Evolutionary conservation across 1,284 basidiomycete genomes (phyloP).

Genomic region (Malassezia sp.): DNA sequence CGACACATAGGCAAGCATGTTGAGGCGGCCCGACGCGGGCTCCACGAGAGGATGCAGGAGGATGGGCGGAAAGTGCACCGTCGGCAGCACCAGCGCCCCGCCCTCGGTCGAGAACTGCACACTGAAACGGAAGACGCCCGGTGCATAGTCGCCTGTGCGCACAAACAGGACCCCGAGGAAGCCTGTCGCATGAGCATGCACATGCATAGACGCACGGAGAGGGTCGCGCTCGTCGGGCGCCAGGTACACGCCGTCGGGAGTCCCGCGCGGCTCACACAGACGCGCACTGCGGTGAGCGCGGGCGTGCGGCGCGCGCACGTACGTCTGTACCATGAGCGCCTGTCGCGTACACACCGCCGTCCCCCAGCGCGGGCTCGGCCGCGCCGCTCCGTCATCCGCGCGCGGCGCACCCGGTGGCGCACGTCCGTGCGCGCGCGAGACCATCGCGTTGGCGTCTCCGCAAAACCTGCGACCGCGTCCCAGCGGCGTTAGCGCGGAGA

Average conservation of each 20-base stretch:
- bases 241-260: slow-evolving; percentile 12
- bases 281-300: slow-evolving; percentile 2
- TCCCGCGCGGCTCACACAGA: background rate
- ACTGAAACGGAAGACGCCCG: slow-evolving; percentile 15
- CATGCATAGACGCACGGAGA: slow-evolving; percentile 5
- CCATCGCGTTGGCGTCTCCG: too few relatives aligned
- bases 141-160: slow-evolving; percentile 1
- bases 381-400: too few relatives aligned
- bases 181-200: slow-evolving; percentile 1
- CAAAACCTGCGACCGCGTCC: too few relatives aligned
- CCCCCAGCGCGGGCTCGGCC: too few relatives aligned
- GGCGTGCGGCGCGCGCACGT: background rate
- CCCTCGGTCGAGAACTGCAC: slow-evolving; percentile 1
- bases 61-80: slow-evolving; percentile 14
- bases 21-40: slow-evolving; percentile 6
- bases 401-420: too few relatives aligned
- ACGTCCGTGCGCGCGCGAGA: too few relatives aligned
- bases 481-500: too few relatives aligned
- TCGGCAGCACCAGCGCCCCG: background rate
- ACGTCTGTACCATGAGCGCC: slow-evolving; percentile 1
- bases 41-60: slow-evolving; percentile 13
- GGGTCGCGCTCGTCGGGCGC: slow-evolving; percentile 5
- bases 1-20: slow-evolving; percentile 1
- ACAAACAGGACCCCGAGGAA: slow-evolving; percentile 11
- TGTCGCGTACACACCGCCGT: background rate